Evolutionary conservation across 1,284 basidiomycete genomes (phyloP).

Genomic region (Boletus sp.): DNA sequence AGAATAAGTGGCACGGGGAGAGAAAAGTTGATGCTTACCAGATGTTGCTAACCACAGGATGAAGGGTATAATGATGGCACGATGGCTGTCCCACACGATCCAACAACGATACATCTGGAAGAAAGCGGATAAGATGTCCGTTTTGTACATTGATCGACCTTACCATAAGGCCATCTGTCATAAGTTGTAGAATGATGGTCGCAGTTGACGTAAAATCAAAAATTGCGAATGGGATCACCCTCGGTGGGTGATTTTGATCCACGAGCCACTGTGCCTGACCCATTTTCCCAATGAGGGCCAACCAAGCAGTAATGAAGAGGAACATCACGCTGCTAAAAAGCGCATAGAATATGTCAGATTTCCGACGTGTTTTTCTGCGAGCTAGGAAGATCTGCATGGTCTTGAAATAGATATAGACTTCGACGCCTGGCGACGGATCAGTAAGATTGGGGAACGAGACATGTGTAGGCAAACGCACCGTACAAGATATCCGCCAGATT

Average conservation of each 20-base stretch:
- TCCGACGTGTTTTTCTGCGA: not conserved
- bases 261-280: not conserved
- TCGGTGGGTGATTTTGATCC: not conserved
- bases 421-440: too few species aligned
- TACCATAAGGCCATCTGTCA: not conserved
- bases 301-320: not conserved
- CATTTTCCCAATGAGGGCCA: not conserved
- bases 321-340: not conserved
- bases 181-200: not conserved
- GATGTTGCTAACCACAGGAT: conserved; percentile 14
- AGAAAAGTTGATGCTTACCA: conserved; percentile 3
- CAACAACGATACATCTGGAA: conserved; percentile 14
- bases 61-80: conserved; percentile 10
- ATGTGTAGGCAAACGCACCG: too few species aligned
- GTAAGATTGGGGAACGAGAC: too few species aligned
- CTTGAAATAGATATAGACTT: too few species aligned
- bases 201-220: not conserved
- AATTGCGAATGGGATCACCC: not conserved
- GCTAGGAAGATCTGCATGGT: not conserved
- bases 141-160: too few species aligned
- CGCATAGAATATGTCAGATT: not conserved
- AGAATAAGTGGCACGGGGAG: not conserved
- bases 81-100: conserved; percentile 8
- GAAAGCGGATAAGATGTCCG: not conserved
- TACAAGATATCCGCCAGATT: too few species aligned